Evolutionary conservation across 2,329 filamentous ascomycete genomes (phyloP).

Genomic region (Microsporum canis): DNA sequence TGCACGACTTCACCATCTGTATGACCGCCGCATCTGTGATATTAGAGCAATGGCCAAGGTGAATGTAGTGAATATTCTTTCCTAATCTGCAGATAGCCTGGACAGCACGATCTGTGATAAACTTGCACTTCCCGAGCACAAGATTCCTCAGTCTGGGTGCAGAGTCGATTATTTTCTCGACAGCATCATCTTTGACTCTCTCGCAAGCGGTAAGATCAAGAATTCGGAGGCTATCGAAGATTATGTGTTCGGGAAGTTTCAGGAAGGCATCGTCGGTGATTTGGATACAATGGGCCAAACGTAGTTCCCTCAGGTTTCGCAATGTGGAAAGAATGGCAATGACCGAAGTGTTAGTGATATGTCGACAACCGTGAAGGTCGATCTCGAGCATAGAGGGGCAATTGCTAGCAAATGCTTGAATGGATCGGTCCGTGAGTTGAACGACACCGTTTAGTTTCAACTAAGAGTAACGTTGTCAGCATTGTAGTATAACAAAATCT

Average conservation of each 20-base stretch:
- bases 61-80: conserved; percentile 94
- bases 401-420: conserved; percentile 74
- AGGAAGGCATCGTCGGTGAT: conserved; percentile 86
- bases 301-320: conserved; percentile 75
- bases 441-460: conserved; percentile 88
- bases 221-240: conserved; percentile 81
- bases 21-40: conserved; percentile 86
- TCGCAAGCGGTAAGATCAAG: conserved; percentile 84
- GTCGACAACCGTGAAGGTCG: conserved; percentile 74
- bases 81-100: conserved; percentile 76
- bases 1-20: conserved; percentile 72
- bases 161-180: conserved; percentile 74
- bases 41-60: conserved; percentile 82
- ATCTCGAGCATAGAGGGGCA: conserved; percentile 94
- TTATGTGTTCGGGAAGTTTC: conserved; percentile 54
- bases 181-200: conserved; percentile 71
- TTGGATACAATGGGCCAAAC: conserved; percentile 71
- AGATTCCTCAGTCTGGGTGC: conserved; percentile 85
- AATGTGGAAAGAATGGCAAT: conserved; percentile 69
- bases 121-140: conserved; percentile 85
- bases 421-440: conserved; percentile 71
- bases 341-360: conserved; percentile 72
- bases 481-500: not conserved
- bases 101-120: conserved; percentile 82
- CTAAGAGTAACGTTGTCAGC: conserved; percentile 37